A percentile compares a stretch with the other conserved stretches of the same genome.
Evolutionary conservation across 2,329 filamentous ascomycete species (phyloP).

Genomic region (Botryotinia convoluta): DNA sequence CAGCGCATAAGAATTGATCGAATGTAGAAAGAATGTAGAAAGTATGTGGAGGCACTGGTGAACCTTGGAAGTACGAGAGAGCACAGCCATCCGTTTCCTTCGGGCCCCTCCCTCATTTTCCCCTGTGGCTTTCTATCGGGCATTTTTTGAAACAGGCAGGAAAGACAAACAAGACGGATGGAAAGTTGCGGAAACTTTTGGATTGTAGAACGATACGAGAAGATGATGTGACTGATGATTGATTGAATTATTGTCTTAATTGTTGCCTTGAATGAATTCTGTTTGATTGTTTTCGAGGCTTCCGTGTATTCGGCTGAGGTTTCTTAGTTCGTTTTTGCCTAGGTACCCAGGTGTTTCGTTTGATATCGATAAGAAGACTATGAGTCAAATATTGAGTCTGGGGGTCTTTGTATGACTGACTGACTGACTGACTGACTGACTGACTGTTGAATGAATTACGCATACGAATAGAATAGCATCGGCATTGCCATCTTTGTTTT

Average conservation of each 20-base stretch:
- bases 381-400: background rate
- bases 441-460: background rate
- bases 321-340: background rate
- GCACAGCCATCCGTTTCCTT: background rate
- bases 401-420: background rate
- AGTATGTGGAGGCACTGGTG: slow-evolving; percentile 5
- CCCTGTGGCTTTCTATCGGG: background rate
- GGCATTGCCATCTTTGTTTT: background rate
- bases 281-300: background rate
- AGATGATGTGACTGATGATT: background rate
- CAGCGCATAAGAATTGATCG: background rate
- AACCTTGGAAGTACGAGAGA: background rate
- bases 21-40: slow-evolving; percentile 11
- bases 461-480: too few relatives aligned
- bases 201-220: background rate
- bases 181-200: background rate
- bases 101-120: background rate
- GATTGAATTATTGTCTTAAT: background rate
- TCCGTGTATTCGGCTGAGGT: background rate
- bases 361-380: background rate
- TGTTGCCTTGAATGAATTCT: background rate
- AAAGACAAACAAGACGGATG: slow-evolving; percentile 5
- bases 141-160: slow-evolving; percentile 6
- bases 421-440: too few relatives aligned
- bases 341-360: background rate